Base-by-base conservation (phyloP, 495 filamentous ascomycete genomes). In the Aspergillus hancockii region DNA sequence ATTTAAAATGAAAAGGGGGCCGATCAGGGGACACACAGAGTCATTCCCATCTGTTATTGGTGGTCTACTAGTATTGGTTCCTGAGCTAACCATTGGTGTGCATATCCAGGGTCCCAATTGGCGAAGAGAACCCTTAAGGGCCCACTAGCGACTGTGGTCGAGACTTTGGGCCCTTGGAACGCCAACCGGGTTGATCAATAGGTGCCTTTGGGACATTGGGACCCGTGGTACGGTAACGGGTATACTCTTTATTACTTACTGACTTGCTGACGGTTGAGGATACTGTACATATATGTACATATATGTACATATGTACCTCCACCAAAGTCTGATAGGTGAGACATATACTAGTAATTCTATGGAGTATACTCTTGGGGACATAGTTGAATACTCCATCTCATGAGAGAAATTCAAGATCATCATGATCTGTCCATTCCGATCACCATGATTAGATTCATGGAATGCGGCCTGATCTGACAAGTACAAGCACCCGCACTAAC, bases 1-100 rank as follows among this genome's bases (percentile, higher is more conserved):
- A 34, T 55, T 60, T 59, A 59, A 57, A 58, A 56, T 60, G 52
- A 64, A 64, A 64, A 61, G 60, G 59, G 64, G 62, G 59, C 45
- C 57, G 54, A 60, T 60, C 59, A 62, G 55, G 63, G 57, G 63
- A 51, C 8, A 21, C 31, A 8, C 43, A 38, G 19, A 16, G 9
- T 8, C 1, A 28, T 41, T 23, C 21, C 21, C 10, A 8, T 8
- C 6, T 3, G 0, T 43, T 0, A 63, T 63, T 63, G 60, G 64
- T 23, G 31, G 30, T 0, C 0, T 0, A 23, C 32, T 22, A 22
- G 14, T 16, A 54, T 60, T 46, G 59, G 61, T 64, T 60, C 62
- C 65, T 64, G 62, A 54, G 45, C 52, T 49, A 36, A n/a, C 47
- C 22, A 21, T 23, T 54, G 46, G 53, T 43, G 34, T 28, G 13